Conservation (phyloP, 192 early-diverging fungal genomes). For the Diversispora eburnea region DNA sequence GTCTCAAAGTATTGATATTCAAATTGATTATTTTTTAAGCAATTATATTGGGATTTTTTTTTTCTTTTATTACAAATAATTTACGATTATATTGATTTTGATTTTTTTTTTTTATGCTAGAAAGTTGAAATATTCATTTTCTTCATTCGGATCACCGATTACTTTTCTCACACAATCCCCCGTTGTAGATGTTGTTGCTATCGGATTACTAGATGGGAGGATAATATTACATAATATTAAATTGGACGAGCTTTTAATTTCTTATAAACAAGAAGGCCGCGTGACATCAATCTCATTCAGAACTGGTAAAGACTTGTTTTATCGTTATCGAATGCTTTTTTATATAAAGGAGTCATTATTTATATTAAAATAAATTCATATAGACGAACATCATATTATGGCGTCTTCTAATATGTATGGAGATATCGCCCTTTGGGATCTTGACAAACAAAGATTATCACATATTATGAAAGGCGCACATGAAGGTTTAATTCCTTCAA, state of each 20-base stretch:
- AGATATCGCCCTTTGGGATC: conserved; percentile 90
- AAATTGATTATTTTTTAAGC: background rate
- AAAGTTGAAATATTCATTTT: conserved; percentile 77
- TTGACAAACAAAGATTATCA: conserved; percentile 67
- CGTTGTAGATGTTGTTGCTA: conserved; percentile 87
- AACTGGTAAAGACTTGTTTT: conserved; percentile 51
- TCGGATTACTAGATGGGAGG: conserved; percentile 86
- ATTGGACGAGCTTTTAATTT: conserved; percentile 70
- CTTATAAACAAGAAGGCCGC: conserved; percentile 77
- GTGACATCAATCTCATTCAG: conserved; percentile 92
- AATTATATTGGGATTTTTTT: too few species aligned
- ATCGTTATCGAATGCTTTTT: too few species aligned
- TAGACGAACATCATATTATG: conserved; percentile 84
- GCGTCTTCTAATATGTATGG: conserved; percentile 84
- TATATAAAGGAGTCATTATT: too few species aligned
- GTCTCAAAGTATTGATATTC: conserved; percentile 48
- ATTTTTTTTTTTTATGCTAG: conserved; percentile 40
- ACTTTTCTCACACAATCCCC: conserved; percentile 81
- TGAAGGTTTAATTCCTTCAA: conserved; percentile 66
- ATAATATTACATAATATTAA: conserved; percentile 85
- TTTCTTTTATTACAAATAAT: too few species aligned
- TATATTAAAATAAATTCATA: background rate
- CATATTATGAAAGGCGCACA: conserved; percentile 87
- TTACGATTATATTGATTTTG: conserved; percentile 15
- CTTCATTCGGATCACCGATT: conserved; percentile 70